Percentiles rank a stretch among this genome's conserved stretches.
Evolutionary conservation across 371 early-diverging fungal genomes (phyloP).

Genomic region (Gilbertella persicaria): DNA sequence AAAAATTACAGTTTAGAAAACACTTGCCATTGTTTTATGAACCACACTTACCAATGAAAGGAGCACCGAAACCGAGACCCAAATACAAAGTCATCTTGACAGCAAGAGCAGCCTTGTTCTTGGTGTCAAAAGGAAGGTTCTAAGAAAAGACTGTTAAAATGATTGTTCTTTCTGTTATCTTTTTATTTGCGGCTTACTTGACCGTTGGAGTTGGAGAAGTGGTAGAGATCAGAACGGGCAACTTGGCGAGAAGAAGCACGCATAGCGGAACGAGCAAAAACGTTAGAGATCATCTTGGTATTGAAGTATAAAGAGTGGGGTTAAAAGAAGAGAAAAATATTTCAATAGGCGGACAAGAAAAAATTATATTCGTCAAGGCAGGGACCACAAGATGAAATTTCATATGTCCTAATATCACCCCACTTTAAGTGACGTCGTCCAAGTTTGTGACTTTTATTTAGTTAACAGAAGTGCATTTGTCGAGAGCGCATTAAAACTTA

Average conservation of each 20-base stretch:
- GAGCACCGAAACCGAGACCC: constrained; percentile 58
- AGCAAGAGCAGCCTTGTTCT: constrained; percentile 62
- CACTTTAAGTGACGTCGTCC: no score
- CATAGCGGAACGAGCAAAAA: constrained; percentile 52
- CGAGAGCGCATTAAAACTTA: no score
- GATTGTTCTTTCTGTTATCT: background rate
- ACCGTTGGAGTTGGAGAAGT: constrained; percentile 51
- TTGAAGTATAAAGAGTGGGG: constrained; percentile 10
- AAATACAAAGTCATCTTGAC: constrained; percentile 52
- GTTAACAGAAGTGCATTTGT: no score
- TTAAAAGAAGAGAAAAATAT: constrained; percentile 4
- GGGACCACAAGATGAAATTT: background rate
- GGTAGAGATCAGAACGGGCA: constrained; percentile 53
- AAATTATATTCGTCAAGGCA: background rate
- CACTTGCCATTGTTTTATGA: background rate
- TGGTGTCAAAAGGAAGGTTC: constrained; percentile 68
- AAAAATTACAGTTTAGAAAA: background rate
- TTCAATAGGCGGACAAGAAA: constrained; percentile 1
- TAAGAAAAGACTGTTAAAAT: constrained; percentile 12
- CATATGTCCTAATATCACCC: no score
- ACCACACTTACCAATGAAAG: constrained; percentile 53
- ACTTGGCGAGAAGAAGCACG: constrained; percentile 46
- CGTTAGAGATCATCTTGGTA: constrained; percentile 42
- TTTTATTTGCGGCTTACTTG: constrained; percentile 23
- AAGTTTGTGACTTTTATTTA: no score